Conservation (phyloP, 441 rosid genomes). For the Mallotus repandus region DNA sequence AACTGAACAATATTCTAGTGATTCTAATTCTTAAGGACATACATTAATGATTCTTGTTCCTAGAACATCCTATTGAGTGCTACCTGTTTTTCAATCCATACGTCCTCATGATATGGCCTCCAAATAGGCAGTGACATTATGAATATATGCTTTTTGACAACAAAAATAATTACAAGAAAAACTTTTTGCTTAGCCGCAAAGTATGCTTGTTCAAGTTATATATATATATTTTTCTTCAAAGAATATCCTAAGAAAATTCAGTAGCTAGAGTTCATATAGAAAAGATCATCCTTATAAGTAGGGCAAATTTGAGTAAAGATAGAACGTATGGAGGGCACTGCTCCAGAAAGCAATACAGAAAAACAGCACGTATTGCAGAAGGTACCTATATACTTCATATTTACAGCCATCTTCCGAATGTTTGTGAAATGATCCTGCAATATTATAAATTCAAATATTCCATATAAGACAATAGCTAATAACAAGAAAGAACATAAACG, state of each 20-base stretch:
- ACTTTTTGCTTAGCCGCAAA: not conserved
- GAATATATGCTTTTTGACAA: not conserved
- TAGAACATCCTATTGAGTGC: not conserved
- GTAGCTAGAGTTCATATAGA: not conserved
- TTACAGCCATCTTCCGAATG: constrained; percentile 59
- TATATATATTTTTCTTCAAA: not conserved
- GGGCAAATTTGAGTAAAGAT: not conserved
- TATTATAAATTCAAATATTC: constrained; percentile 21
- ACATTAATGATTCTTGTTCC: constrained; percentile 7
- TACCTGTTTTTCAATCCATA: not conserved
- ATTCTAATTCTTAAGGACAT: not conserved
- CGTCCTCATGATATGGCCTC: not conserved
- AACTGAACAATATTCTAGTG: not conserved
- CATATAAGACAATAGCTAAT: constrained; percentile 3
- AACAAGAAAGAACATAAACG: constrained; percentile 2
- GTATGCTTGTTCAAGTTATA: not conserved
- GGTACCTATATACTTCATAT: constrained; percentile 91
- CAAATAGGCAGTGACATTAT: not conserved
- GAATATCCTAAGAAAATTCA: not conserved
- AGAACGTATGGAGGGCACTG: not conserved
- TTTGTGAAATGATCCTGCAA: constrained; percentile 74
- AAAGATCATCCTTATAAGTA: not conserved
- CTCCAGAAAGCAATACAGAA: not conserved
- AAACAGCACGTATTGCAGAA: not conserved
- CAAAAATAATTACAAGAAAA: not conserved